phyloP scores from a whole-genome alignment of 257 asterid species.

The Vinca minor region DNA sequence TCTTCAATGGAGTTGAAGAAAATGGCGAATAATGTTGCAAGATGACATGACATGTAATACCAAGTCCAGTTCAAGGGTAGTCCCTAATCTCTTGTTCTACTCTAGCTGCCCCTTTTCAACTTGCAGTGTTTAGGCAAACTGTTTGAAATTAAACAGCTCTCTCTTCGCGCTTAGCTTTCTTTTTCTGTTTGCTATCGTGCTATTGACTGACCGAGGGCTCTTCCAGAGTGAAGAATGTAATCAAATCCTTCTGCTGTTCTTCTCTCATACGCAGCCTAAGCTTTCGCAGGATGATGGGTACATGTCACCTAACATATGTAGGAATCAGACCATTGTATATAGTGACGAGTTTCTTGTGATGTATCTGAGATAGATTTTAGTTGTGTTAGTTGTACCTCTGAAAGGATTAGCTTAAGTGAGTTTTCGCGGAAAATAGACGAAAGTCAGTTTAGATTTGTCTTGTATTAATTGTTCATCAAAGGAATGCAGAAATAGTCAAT shows the following conservation, averaged over 20 bases:
- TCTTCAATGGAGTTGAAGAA: slow-evolving; percentile 57
- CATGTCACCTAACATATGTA: not conserved
- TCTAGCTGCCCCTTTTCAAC: not conserved
- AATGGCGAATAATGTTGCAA: slow-evolving; percentile 29
- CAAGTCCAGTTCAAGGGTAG: not conserved
- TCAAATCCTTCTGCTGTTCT: no score
- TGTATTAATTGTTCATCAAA: no score
- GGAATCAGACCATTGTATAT: not conserved
- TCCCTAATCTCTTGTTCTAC: not conserved
- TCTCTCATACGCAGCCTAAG: no score
- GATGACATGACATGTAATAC: not conserved
- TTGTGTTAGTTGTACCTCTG: not conserved
- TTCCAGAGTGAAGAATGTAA: no score
- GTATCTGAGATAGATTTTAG: not conserved
- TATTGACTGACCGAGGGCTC: no score
- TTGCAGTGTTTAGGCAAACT: not conserved
- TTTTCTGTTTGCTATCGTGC: no score
- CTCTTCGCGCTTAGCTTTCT: no score
- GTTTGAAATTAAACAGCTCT: not conserved
- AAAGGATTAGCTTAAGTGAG: not conserved
- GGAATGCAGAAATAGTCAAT: not conserved
- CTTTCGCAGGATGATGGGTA: not conserved
- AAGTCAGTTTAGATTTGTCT: not conserved
- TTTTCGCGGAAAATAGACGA: not conserved
- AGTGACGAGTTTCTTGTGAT: not conserved